Evolutionary conservation across 441 rosid genomes (phyloP).

Genomic region (Adansonia madagascariensis): DNA sequence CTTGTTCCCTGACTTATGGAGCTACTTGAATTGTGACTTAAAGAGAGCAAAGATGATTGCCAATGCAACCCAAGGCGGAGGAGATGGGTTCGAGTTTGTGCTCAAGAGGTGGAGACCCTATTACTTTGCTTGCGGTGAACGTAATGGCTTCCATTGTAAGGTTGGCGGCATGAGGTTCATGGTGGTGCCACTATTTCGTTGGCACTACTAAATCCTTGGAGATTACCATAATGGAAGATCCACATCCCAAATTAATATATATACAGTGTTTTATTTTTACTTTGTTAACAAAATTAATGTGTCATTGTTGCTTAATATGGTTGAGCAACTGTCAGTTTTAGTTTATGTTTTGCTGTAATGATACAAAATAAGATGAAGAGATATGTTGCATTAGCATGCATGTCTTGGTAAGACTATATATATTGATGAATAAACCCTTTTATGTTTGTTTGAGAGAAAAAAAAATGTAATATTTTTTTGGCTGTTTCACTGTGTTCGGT

Average conservation of each 20-base stretch:
- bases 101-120: slow-evolving; percentile 49
- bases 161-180: slow-evolving; percentile 67
- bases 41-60: slow-evolving; percentile 49
- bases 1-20: slow-evolving; percentile 46
- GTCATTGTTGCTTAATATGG: slow-evolving; percentile 4
- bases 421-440: not conserved
- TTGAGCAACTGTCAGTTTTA: not conserved
- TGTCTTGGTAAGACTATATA: not conserved
- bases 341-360: not conserved
- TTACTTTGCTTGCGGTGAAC: slow-evolving; percentile 63
- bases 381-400: not conserved
- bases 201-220: slow-evolving; percentile 25
- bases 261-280: not conserved
- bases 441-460: not conserved
- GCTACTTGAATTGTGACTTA: slow-evolving; percentile 49
- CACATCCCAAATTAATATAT: not conserved
- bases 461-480: too few species aligned
- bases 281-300: slow-evolving; percentile 1
- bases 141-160: slow-evolving; percentile 56
- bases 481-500: too few species aligned
- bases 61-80: slow-evolving; percentile 47
- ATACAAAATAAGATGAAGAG: not conserved
- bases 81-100: slow-evolving; percentile 56
- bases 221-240: not conserved
- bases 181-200: slow-evolving; percentile 49